A percentile compares a stretch with the other conserved stretches of the same genome.
Conservation (phyloP, 768 basidiomycete genomes). For the Hemileccinum impolitum region DNA sequence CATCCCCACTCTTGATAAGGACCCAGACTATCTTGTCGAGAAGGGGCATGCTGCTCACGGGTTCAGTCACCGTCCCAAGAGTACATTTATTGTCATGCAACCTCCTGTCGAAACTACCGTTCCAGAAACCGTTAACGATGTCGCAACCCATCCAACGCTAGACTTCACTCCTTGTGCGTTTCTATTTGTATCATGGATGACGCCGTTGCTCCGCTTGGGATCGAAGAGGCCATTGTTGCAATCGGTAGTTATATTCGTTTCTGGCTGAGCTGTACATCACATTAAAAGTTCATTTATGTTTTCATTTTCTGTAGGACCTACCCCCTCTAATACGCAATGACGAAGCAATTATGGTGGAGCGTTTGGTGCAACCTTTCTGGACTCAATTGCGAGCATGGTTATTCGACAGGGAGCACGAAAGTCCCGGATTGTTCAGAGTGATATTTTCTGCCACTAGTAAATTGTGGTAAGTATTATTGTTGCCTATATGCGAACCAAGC, state of each 20-base stretch:
- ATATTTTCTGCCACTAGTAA: conserved; percentile 15
- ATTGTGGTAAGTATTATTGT: conserved; percentile 13
- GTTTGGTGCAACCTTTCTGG: conserved; percentile 26
- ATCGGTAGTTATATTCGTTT: conserved; percentile 29
- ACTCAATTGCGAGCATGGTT: conserved; percentile 16
- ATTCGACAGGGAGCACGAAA: conserved; percentile 13
- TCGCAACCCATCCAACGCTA: conserved; percentile 21
- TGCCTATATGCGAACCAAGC: background rate
- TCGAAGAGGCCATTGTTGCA: conserved; percentile 28
- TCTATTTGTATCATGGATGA: conserved; percentile 26
- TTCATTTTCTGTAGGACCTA: conserved; percentile 19
- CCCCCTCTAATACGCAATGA: conserved; percentile 25
- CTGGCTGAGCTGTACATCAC: conserved; percentile 21
- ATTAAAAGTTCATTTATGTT: conserved; percentile 14
- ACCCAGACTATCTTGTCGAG: background rate
- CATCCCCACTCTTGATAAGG: background rate
- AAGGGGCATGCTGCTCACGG: background rate
- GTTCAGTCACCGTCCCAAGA: conserved; percentile 8
- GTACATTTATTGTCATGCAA: conserved; percentile 24
- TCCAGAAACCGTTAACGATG: conserved; percentile 15
- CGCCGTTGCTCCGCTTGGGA: conserved; percentile 24
- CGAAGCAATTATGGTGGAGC: conserved; percentile 22
- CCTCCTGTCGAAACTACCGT: conserved; percentile 15
- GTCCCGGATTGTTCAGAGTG: conserved; percentile 15
- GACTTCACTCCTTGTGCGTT: conserved; percentile 12